phyloP scores from a whole-genome alignment of 139 green algal genomes.

The Penium margaritaceum region DNA sequence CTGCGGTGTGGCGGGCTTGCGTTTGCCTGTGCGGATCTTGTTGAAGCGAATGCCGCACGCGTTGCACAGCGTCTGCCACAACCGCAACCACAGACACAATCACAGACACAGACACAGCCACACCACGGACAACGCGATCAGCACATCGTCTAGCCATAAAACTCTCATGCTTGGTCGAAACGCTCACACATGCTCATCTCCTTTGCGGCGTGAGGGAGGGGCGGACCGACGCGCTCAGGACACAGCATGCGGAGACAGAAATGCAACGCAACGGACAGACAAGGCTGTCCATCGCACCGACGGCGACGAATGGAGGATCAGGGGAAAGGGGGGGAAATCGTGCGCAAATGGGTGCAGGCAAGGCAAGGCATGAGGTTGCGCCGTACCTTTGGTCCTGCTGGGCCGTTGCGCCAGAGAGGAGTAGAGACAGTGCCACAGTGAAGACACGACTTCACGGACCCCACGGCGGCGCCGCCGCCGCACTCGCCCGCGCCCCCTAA shows the following conservation, averaged over 20 bases:
- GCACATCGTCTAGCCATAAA: background rate
- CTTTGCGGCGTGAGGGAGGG: background rate
- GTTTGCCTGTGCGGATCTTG: conserved; percentile 9
- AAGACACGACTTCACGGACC: background rate
- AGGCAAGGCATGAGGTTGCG: too few species aligned
- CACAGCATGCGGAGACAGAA: background rate
- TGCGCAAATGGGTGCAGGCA: background rate
- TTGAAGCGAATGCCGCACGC: conserved; percentile 26
- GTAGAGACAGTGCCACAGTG: conserved; percentile 18
- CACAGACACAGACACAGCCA: background rate
- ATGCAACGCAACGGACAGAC: background rate
- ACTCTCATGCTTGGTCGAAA: background rate
- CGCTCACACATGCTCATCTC: too few species aligned
- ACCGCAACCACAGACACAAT: too few species aligned
- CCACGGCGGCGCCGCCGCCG: too few species aligned
- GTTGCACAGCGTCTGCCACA: conserved; percentile 26
- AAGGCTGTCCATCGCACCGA: background rate
- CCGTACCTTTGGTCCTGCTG: conserved; percentile 25
- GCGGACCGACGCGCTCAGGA: background rate
- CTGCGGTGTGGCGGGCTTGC: background rate
- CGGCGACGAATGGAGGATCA: background rate
- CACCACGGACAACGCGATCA: background rate
- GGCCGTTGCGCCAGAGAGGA: conserved; percentile 23
- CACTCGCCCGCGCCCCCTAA: too few species aligned
- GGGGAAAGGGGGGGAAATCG: too few species aligned